Evolutionary conservation across 345 rosid genomes (phyloP), one percentile per base, ranked within the genome.

Genomic region (Erucastrum elatum): DNA sequence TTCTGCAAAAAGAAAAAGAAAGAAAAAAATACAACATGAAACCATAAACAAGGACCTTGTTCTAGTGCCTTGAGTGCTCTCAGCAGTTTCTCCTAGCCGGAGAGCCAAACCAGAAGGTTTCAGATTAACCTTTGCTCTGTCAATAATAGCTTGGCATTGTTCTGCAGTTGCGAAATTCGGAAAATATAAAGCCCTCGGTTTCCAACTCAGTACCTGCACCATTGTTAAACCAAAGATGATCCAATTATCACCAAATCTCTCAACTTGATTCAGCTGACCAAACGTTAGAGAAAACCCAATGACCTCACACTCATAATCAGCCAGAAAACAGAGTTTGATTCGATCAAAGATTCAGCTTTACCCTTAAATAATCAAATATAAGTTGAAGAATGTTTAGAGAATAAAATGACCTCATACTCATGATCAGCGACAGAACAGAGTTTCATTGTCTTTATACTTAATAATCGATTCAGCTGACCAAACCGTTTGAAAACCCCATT

Each of bases 161-260:
- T 87, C 87, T 16, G 85, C 75, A 44, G 84, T 84, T 8, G 91
- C 96, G 72, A 91, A 91, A 66, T 81, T 83, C 0, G 96, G 96
- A 75, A 91, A 91, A 79, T 89, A 89, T 66, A 87, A 75, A 70
- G 91, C 96, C 70, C 91, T 82, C 29, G 96, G 96, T 74, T 72
- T 86, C 96, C 93, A 91, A 78, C 96, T 91, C 71, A 91, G 81
- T 26, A 89, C 89, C 96, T 90, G 71, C 56, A 49, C 64, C 75
- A 68, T 16, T 29, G 4, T 5, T 0, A 56, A 8, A 37, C 66
- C 61, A 73, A 15, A 34, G 17, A 6, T 51, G 58, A 51, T 51
- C 53, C 16, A 63, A 3, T 26, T 46, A 25, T 4, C 58, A 15
- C 12, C 37, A 64, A 31, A 17, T 53, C 6, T 33, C 70, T 31